Evolutionary conservation across 2,329 filamentous ascomycete species (phyloP).

Genomic region (Zarea fungicola): DNA sequence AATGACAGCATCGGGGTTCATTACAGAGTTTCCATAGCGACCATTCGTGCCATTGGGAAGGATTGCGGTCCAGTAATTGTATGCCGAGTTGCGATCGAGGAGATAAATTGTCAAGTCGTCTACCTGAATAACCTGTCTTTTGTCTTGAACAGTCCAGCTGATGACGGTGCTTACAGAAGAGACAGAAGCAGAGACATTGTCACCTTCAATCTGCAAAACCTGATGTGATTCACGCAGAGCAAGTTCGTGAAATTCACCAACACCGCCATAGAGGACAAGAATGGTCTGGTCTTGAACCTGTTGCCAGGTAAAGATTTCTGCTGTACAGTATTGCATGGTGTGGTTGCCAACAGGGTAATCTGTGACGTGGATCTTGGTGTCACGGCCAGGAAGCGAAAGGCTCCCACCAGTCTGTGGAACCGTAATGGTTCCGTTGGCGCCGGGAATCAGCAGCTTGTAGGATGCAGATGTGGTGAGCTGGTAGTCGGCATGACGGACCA

Average conservation of each 20-base stretch:
- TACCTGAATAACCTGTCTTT: slow-evolving; percentile 4
- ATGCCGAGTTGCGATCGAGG: slow-evolving; percentile 52
- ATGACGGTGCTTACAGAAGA: slow-evolving; percentile 5
- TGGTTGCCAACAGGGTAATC: slow-evolving; percentile 55
- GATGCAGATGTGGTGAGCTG: slow-evolving; percentile 46
- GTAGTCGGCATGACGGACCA: slow-evolving; percentile 58
- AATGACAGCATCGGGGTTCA: slow-evolving; percentile 39
- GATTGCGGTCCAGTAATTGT: slow-evolving; percentile 59
- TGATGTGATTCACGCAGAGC: slow-evolving; percentile 30
- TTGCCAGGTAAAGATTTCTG: slow-evolving; percentile 63
- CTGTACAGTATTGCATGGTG: slow-evolving; percentile 59
- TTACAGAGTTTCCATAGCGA: slow-evolving; percentile 16
- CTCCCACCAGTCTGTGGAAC: slow-evolving; percentile 51
- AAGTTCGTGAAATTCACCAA: slow-evolving; percentile 55
- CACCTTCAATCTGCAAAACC: neutral
- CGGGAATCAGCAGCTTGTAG: slow-evolving; percentile 57
- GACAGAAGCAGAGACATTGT: neutral
- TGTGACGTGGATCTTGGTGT: slow-evolving; percentile 59
- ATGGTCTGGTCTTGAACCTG: slow-evolving; percentile 52
- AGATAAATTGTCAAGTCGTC: slow-evolving; percentile 6
- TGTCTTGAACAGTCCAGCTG: slow-evolving; percentile 1
- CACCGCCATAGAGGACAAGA: slow-evolving; percentile 55
- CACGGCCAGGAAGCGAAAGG: slow-evolving; percentile 52
- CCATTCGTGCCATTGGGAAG: slow-evolving; percentile 25
- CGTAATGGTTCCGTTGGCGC: slow-evolving; percentile 46